These are phyloP conservation scores for Macaranga tanarius DNA, from an alignment of 441 rosid genomes.

Conservation along the genomic window DNA sequence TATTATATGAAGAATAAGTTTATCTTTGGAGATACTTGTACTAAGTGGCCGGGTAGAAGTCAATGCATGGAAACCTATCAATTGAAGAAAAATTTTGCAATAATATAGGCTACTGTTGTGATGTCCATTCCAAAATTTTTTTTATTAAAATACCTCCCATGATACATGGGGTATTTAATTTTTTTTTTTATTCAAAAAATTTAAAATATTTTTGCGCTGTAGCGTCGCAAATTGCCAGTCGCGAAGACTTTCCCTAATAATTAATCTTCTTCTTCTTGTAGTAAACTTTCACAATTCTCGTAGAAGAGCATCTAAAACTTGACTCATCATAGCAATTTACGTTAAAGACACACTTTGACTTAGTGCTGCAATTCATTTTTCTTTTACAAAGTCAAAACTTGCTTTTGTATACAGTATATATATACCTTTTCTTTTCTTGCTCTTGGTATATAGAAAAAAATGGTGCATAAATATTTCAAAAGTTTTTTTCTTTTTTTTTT, in stretches of 20 bases:
- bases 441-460: background rate
- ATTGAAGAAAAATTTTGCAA: too few relatives aligned
- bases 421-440: background rate
- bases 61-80: background rate
- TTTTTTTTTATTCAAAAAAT: too few relatives aligned
- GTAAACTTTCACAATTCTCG: constrained; percentile 13
- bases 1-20: background rate
- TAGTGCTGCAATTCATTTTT: background rate
- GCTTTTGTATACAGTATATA: constrained; percentile 17
- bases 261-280: background rate
- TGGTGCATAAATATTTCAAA: too few relatives aligned
- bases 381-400: background rate
- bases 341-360: constrained; percentile 5
- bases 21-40: background rate
- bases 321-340: constrained; percentile 15
- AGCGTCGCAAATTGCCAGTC: too few relatives aligned
- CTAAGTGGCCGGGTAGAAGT: constrained; percentile 10
- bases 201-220: too few relatives aligned
- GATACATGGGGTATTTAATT: too few relatives aligned
- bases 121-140: too few relatives aligned
- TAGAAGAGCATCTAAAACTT: constrained; percentile 23
- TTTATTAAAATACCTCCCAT: too few relatives aligned
- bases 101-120: too few relatives aligned
- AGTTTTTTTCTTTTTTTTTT: too few relatives aligned
- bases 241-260: too few relatives aligned